These are phyloP conservation scores for Senna siamea DNA, from an alignment of 306 rosid species.

Conservation along the genomic window DNA sequence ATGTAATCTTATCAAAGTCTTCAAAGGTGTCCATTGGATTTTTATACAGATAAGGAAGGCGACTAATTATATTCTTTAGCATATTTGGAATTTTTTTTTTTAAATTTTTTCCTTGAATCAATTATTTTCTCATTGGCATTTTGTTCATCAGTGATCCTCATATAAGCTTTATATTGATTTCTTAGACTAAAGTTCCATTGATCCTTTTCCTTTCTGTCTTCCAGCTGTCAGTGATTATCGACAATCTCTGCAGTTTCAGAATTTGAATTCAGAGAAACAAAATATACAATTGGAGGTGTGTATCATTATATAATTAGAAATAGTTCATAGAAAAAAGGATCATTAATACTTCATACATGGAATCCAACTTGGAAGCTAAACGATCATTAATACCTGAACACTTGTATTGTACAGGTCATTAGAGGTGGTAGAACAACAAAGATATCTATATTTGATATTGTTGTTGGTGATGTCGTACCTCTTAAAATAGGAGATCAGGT, in stretches of 20 bases:
- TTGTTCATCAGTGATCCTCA: background rate
- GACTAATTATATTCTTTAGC: background rate
- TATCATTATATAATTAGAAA: background rate
- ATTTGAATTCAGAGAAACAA: constrained; percentile 17
- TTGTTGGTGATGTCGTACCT: constrained; percentile 53
- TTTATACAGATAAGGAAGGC: background rate
- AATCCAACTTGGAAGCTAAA: background rate
- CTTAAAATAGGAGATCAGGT: constrained; percentile 74
- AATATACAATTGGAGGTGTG: constrained; percentile 25
- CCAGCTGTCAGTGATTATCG: constrained; percentile 29
- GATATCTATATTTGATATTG: constrained; percentile 67
- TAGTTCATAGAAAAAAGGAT: too few relatives aligned
- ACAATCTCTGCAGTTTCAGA: constrained; percentile 23
- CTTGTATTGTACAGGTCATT: constrained; percentile 47
- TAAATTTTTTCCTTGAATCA: background rate
- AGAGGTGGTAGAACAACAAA: constrained; percentile 62
- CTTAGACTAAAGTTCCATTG: background rate
- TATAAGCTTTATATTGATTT: background rate
- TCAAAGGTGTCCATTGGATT: background rate
- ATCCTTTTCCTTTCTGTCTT: constrained; percentile 3
- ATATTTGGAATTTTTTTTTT: background rate
- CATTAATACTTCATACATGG: too few relatives aligned
- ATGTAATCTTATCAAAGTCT: background rate
- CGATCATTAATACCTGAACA: background rate
- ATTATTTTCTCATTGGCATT: background rate